Percentiles rank a stretch among this genome's conserved stretches.
Evolutionary conservation across 768 basidiomycete genomes (phyloP).

Genomic region (Boletus reticuloceps): DNA sequence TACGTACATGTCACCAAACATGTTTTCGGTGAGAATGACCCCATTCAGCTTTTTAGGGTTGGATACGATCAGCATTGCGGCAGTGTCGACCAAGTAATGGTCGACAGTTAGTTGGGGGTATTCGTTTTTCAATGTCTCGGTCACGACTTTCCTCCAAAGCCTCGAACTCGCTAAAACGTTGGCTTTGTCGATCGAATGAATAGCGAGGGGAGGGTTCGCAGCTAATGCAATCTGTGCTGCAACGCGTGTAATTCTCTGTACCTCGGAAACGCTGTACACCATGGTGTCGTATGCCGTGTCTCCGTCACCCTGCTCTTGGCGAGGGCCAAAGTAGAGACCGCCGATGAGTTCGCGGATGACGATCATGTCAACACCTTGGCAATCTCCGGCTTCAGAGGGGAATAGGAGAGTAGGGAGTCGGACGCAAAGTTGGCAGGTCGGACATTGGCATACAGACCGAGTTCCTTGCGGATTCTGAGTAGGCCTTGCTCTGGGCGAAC

Average conservation of each 20-base stretch:
- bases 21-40: conserved; percentile 90
- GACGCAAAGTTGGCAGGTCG: conserved; percentile 95
- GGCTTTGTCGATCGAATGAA: conserved; percentile 97
- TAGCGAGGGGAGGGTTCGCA: conserved; percentile 76
- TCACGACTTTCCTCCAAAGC: conserved; percentile 92
- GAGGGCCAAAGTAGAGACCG: conserved; percentile 91
- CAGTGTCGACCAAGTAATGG: conserved; percentile 93
- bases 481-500: conserved; percentile 93
- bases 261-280: conserved; percentile 88
- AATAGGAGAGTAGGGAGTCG: conserved; percentile 80
- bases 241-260: conserved; percentile 92
- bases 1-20: conserved; percentile 96
- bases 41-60: conserved; percentile 93
- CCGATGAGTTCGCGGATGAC: conserved; percentile 96
- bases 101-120: conserved; percentile 86
- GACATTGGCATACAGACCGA: conserved; percentile 97
- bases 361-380: conserved; percentile 87
- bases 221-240: conserved; percentile 90
- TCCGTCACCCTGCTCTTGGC: conserved; percentile 77
- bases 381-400: conserved; percentile 84
- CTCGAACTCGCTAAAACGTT: conserved; percentile 95
- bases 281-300: conserved; percentile 89
- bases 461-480: conserved; percentile 81
- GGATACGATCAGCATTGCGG: conserved; percentile 92
- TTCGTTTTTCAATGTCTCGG: conserved; percentile 77